Evolutionary conservation across 179 eudicot species (phyloP).

Genomic region (Silene coronaria): DNA sequence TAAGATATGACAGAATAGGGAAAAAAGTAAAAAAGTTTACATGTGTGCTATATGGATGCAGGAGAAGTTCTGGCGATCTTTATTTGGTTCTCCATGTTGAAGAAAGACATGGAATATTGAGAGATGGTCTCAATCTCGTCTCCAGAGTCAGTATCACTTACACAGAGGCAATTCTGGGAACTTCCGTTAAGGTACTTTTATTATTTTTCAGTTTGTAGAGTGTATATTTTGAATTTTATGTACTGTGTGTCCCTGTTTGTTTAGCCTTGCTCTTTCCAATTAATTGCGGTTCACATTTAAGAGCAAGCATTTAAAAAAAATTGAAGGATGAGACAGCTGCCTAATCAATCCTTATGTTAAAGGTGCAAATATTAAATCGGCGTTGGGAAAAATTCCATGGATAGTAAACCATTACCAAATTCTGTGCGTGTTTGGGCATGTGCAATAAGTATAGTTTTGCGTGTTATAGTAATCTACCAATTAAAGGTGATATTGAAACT

Average conservation of each 20-base stretch:
- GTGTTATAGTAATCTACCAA: background rate
- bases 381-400: background rate
- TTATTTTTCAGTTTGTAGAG: background rate
- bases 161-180: conserved; percentile 77
- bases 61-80: conserved; percentile 67
- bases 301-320: background rate
- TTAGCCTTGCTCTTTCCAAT: background rate
- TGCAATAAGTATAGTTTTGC: background rate
- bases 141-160: conserved; percentile 61
- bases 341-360: background rate
- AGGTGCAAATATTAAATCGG: background rate
- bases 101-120: conserved; percentile 60
- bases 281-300: background rate
- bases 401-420: background rate
- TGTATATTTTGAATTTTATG: background rate
- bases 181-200: conserved; percentile 47
- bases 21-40: background rate
- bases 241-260: background rate
- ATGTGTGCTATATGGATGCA: conserved; percentile 29
- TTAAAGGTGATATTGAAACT: background rate
- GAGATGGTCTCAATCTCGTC: conserved; percentile 75
- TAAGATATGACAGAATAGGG: background rate
- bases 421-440: background rate
- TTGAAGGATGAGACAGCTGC: background rate
- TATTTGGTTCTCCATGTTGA: conserved; percentile 58